Percentiles rank a stretch among this genome's conserved stretches.
Evolutionary conservation across 441 rosid genomes (phyloP).

Genomic region (Pelargonium myrrhifolium): DNA sequence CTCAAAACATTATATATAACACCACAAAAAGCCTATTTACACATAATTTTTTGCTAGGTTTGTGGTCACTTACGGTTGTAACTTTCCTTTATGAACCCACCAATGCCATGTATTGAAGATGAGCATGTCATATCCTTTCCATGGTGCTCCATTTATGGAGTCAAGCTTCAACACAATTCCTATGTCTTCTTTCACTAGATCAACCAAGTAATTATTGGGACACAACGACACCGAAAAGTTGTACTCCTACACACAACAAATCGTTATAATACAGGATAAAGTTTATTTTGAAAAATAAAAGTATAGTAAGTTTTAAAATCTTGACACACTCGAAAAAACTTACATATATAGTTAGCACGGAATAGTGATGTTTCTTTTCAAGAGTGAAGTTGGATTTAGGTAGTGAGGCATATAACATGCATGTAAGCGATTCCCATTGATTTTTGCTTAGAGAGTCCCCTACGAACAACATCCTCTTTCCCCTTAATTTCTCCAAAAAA

Average conservation of each 20-base stretch:
- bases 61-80: neutral
- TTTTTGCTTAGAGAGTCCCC: conserved; percentile 9
- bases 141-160: neutral
- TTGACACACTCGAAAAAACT: neutral
- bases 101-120: conserved; percentile 15
- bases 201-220: neutral
- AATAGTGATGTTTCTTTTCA: neutral
- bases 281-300: no score
- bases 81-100: conserved; percentile 9
- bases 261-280: no score
- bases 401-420: conserved; percentile 12
- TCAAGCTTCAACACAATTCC: conserved; percentile 12
- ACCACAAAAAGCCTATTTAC: no score
- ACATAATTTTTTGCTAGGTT: no score
- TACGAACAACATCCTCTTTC: conserved; percentile 8
- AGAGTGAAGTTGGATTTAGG: neutral
- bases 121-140: conserved; percentile 11
- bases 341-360: no score
- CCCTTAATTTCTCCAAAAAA: conserved; percentile 3
- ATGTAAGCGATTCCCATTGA: conserved; percentile 9
- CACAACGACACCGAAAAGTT: neutral
- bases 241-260: conserved; percentile 10
- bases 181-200: neutral
- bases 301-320: no score
- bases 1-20: no score